Base-by-base conservation (phyloP, 1,284 basidiomycete genomes). In the Rhizoctonia solani region DNA sequence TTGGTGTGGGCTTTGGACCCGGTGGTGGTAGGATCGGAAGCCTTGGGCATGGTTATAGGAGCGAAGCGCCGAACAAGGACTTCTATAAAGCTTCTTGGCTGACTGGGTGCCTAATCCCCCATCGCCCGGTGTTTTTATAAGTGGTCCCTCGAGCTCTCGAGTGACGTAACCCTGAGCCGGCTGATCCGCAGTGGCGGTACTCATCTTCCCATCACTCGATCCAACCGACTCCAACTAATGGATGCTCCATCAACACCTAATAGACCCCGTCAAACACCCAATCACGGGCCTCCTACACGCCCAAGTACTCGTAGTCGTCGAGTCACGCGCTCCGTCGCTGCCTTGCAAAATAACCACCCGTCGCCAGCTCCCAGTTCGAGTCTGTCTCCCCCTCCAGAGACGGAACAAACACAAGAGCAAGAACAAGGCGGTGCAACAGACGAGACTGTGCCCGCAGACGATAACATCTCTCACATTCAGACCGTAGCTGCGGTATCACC, bases 31-130 rank as follows among this genome's bases (percentile, higher is more conserved):
- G 54, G 13, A 49, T n/a, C 46, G 44, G 44, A 14, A 29, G 49
- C 59, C 47, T 63, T 63, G 34, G 59, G 59, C 59, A 63, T 63
- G n/a, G n/a, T n/a, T n/a, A n/a, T n/a, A n/a, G n/a, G n/a, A n/a
- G n/a, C n/a, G n/a, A n/a, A n/a, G n/a, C n/a, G n/a, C n/a, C n/a
- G n/a, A n/a, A n/a, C n/a, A n/a, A n/a, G n/a, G n/a, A n/a, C n/a
- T n/a, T n/a, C n/a, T n/a, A n/a, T n/a, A n/a, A n/a, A n/a, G n/a
- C n/a, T n/a, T n/a, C n/a, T n/a, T n/a, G n/a, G n/a, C n/a, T n/a
- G n/a, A n/a, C n/a, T n/a, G n/a, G n/a, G n/a, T 46, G 44, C 21
- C 19, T 5, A 14, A 19, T 39, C 44, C 21, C 44, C 21, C n/a
- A 46, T 46, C 37, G n/a, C n/a, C n/a, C n/a, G n/a, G 37, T 39